Evolutionary conservation across 257 asterid species (phyloP).

Genomic region (Solanum microdontum): DNA sequence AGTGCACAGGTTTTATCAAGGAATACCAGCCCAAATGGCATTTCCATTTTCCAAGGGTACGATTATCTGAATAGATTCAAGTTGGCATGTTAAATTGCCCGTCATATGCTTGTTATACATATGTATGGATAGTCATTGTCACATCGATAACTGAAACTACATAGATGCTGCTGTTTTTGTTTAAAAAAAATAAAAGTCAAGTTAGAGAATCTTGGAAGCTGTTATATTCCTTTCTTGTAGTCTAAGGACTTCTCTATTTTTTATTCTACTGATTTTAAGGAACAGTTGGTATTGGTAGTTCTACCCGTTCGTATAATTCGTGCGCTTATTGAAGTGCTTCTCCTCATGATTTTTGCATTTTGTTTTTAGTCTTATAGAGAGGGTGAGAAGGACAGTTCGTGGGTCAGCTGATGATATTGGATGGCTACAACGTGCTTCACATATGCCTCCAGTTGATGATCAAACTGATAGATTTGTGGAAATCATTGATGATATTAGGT

Average conservation of each 20-base stretch:
- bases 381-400: constrained; percentile 80
- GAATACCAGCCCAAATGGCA: constrained; percentile 41
- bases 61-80: background rate
- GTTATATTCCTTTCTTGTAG: background rate
- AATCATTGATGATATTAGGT: constrained; percentile 81
- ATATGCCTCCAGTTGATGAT: constrained; percentile 90
- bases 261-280: background rate
- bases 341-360: background rate
- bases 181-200: background rate
- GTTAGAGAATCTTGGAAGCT: background rate
- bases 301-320: background rate
- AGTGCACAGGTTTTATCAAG: constrained; percentile 22
- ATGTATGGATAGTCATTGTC: background rate
- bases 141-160: background rate
- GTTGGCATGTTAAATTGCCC: background rate
- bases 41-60: constrained; percentile 79
- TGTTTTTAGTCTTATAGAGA: constrained; percentile 24
- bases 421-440: constrained; percentile 64
- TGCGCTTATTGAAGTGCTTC: background rate
- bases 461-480: constrained; percentile 69
- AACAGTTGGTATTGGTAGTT: background rate
- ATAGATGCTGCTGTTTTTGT: background rate
- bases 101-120: background rate
- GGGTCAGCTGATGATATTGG: constrained; percentile 99
- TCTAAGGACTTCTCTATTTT: background rate